Evolutionary conservation across 176 grass and related monocot genomes (phyloP), one percentile per base, ranked within the genome.

Genomic region (Areca catechu): DNA sequence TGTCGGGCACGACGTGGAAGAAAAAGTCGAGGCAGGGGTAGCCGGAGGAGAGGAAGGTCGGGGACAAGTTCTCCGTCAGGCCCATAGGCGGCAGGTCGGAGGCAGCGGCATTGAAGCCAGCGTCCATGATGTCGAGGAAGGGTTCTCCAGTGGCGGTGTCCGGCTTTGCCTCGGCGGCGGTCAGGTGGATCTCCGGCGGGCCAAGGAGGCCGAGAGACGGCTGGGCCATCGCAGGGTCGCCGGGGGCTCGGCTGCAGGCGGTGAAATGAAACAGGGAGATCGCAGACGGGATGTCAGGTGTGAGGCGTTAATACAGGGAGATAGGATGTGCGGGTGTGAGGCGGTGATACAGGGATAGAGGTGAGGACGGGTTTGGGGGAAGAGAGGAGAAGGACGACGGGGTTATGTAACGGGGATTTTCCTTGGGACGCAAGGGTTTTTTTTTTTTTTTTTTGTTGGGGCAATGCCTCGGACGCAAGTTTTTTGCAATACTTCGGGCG

Each of bases 11-110:
- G 19, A 89, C 74, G 47, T 86, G 85, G 77, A 89, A 89, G 73
- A 95, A 95, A 76, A 89, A 95, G 74, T 95, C 90, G 10, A 95
- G 80, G 72, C 90, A 86, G 7, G 90, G 70, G 51, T 95, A 73
- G 0, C 90, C 85, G 21, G 90, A 86, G 10, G 85, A 71, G 15
- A 77, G 28, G 70, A 72, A 89, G 7, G 90, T 86, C 43, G 85
- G 69, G 2, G 85, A 89, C 37, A 5, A n/a, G 47, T 83, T 95
- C 75, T 89, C 85, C 9, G 76, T 86, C 1, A 83, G 66, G 22
- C 75, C 47, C 65, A 72, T 89, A 3, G 50, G 48, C 27, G 53
- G 60, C 30, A 51, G 12, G 17, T 48, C 30, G 1, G 24, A 25
- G 24, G 19, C 4, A 15, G 2, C 16, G 48, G 60, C 51, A 65